Evolutionary conservation across 345 rosid genomes (phyloP).

Genomic region (Lepidium didymum): DNA sequence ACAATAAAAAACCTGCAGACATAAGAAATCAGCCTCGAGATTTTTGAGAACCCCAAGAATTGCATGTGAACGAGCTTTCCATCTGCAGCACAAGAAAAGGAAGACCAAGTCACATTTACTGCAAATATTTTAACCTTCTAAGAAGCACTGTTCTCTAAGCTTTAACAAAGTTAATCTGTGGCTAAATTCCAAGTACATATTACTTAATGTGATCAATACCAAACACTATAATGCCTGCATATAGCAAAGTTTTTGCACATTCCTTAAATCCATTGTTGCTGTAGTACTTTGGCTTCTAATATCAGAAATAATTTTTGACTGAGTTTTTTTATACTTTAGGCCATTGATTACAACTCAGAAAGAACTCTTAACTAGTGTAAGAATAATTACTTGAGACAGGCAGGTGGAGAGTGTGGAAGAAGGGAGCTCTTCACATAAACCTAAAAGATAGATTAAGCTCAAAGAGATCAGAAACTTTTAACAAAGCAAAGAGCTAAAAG

Average conservation of each 20-base stretch:
- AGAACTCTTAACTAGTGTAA: neutral
- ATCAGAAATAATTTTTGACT: neutral
- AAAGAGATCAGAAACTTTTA: neutral
- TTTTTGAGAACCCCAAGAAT: slow-evolving; percentile 52
- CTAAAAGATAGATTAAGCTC: slow-evolving; percentile 29
- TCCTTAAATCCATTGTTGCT: neutral
- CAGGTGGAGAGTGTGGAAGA: slow-evolving; percentile 77
- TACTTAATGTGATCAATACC: neutral
- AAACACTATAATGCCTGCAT: neutral
- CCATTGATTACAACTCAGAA: neutral
- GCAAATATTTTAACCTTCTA: neutral
- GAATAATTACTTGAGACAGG: slow-evolving; percentile 63
- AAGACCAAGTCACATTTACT: neutral
- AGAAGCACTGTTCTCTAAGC: neutral
- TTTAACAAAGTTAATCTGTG: neutral
- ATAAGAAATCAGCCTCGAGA: slow-evolving; percentile 65
- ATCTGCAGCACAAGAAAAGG: slow-evolving; percentile 36
- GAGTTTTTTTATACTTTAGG: neutral
- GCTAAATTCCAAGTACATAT: neutral
- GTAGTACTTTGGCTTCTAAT: neutral
- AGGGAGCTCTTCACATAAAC: slow-evolving; percentile 66
- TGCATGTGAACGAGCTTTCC: slow-evolving; percentile 82
- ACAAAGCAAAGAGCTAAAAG: neutral
- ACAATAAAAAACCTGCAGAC: slow-evolving; percentile 58
- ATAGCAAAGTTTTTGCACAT: neutral